Percentiles rank a stretch among this genome's conserved stretches.
These are phyloP conservation scores for Coelastrella sp. DNA, from an alignment of 139 green algal species.

Conservation along the genomic window DNA sequence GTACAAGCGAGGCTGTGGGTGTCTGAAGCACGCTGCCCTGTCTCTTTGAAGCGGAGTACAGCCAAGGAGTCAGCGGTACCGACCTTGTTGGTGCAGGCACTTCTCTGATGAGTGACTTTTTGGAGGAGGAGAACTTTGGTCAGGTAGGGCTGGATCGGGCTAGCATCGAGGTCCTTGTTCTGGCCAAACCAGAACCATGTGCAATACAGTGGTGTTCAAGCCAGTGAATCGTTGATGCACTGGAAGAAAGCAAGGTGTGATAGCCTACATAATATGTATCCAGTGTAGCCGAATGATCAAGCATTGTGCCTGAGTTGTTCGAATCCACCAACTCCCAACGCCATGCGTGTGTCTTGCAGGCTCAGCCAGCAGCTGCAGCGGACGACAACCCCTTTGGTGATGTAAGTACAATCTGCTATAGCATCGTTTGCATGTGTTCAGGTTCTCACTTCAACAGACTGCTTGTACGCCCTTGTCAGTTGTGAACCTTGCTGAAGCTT, in stretches of 20 bases:
- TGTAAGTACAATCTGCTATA: not conserved
- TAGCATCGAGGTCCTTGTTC: too few species aligned
- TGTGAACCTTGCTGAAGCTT: too few species aligned
- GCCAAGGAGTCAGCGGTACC: too few species aligned
- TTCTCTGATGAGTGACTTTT: not conserved
- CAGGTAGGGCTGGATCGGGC: not conserved
- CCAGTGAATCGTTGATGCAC: too few species aligned
- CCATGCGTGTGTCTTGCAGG: not conserved
- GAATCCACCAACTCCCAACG: not conserved
- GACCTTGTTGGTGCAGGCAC: too few species aligned
- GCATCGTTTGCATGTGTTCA: not conserved
- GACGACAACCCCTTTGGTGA: not conserved
- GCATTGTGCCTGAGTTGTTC: not conserved
- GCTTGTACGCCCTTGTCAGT: too few species aligned
- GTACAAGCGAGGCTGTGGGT: too few species aligned
- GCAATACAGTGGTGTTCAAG: too few species aligned
- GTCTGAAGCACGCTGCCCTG: too few species aligned
- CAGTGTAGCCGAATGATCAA: not conserved
- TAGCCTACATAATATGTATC: not conserved
- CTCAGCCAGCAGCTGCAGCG: not conserved
- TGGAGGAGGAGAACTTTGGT: not conserved
- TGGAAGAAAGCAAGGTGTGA: too few species aligned
- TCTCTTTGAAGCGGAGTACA: too few species aligned
- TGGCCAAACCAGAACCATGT: too few species aligned
- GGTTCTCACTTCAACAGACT: not conserved